Evolutionary conservation across 495 filamentous ascomycete genomes (phyloP).

Genomic region (Talaromyces stipitatus): DNA sequence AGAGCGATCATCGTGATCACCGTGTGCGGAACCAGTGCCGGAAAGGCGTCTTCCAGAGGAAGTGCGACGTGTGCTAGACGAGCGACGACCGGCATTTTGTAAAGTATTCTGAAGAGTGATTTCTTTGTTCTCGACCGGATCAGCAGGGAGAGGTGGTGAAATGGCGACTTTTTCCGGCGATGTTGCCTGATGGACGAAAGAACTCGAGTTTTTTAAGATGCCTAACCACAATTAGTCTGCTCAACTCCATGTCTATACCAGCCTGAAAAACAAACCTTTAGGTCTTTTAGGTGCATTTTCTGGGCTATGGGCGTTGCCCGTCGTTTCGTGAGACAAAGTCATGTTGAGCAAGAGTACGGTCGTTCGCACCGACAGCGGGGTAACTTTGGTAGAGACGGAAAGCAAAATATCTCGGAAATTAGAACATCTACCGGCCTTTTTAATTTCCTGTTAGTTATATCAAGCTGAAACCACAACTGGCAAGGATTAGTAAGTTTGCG

Average conservation of each 20-base stretch:
- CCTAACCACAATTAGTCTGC: conserved; percentile 39
- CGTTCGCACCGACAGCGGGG: neutral
- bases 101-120: conserved; percentile 89
- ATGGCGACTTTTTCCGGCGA: conserved; percentile 29
- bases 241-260: conserved; percentile 1
- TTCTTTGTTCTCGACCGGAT: conserved; percentile 57
- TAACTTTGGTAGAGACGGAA: neutral
- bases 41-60: conserved; percentile 64
- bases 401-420: neutral
- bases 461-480: neutral
- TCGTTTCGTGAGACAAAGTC: conserved; percentile 26
- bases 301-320: conserved; percentile 26
- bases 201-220: conserved; percentile 84
- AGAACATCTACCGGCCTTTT: neutral
- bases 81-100: conserved; percentile 86
- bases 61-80: conserved; percentile 53
- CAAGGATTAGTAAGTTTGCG: neutral
- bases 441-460: neutral
- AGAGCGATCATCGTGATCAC: conserved; percentile 45
- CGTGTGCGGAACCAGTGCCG: conserved; percentile 22
- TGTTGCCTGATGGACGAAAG: conserved; percentile 27
- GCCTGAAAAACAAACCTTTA: conserved; percentile 51
- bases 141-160: conserved; percentile 18
- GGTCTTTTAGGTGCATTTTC: conserved; percentile 54
- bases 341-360: conserved; percentile 11